Evolutionary conservation across 495 filamentous ascomycete genomes (phyloP), one percentile per base, ranked within the genome.

Genomic region (Hypoxylon fragiforme): DNA sequence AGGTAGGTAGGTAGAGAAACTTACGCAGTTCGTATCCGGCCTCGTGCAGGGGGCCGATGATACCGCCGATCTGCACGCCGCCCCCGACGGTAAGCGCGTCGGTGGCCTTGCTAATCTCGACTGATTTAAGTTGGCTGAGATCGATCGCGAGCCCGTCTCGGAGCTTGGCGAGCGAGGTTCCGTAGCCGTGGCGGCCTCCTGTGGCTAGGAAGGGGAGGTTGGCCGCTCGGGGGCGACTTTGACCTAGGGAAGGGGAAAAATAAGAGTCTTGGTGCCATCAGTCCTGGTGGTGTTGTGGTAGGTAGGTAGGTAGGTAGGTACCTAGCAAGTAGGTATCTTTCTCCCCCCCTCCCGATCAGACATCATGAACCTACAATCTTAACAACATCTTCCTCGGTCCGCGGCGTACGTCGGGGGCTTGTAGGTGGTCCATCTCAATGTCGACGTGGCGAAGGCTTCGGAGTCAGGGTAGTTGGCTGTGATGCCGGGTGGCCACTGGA

Each of bases 201-300:
- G 62, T 67, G n/a, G 67, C 66, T 1, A 75, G 57, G 51, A 74
- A 74, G 0, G 64, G 63, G n/a, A 75, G 56, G 1, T 65, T 51
- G 12, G 20, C 13, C 0, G 57, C 16, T n/a, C 24, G 52, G 12
- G 68, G 63, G 13, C 43, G 34, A n/a, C n/a, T 47, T 57, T 66
- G 3, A 70, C 57, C 64, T 65, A 20, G 18, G 20, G 12, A n/a
- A n/a, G n/a, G n/a, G n/a, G n/a, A n/a, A n/a, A n/a, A n/a, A n/a
- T n/a, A n/a, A n/a, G n/a, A n/a, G n/a, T n/a, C n/a, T n/a, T n/a
- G 20, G 3, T 30, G 42, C 18, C 24, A 19, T 31, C 9, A 13
- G 24, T 9, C 7, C 15, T 15, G 32, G 20, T 30, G 6, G n/a
- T 12, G 1, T 11, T 16, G 26, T 5, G 11, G 38, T 7, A n/a